Base-by-base conservation (phyloP, 805 yeast species). In the Metschnikowia sp. region DNA sequence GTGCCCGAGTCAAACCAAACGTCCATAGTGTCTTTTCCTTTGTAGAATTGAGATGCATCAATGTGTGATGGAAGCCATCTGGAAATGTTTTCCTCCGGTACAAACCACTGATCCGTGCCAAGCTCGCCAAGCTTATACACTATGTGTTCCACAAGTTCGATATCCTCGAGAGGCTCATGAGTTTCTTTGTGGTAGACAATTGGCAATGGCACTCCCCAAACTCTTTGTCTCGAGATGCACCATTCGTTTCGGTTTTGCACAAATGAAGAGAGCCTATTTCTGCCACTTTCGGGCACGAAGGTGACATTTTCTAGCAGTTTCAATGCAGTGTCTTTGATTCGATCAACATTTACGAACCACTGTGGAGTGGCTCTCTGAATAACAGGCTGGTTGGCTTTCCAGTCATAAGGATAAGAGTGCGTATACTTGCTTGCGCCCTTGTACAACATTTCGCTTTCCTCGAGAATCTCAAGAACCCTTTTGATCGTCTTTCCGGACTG, bases 1-100 rank as follows among this genome's bases (percentile, higher is more conserved):
- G 96, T 81, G 0, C 99, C 99, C 35, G 96, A 86, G 65, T 94
- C 99, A 69, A 94, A 92, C 99, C 99, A 94, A 15, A 94, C 99
- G 67, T 94, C 99, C 90, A 94, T 86, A 0, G 99, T 94, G 57
- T 94, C 99, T 38, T 74, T 78, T 1, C 96, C 92, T 58, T 88
- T 85, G 22, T 60, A 59, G 52, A 75, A 86, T 2, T 70, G 56
- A 2, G 57, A 46, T 0, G 82, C 84, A 29, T 71, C 64, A 45
- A 71, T 69, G 2, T 65, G 56, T 2, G 70, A 72, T 0, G 97
- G 97, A 12, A 94, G 63, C 97, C 97, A 94, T 51, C 80, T 74
- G 15, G 67, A 65, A 39, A 84, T 69, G 40, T 79, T 78, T 0
- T 60, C 64, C 44, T 78, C 81, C 1, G 61, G 65, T 3, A 64